Evolutionary conservation across 257 asterid species (phyloP).

Genomic region (Ophiorrhiza pumila): DNA sequence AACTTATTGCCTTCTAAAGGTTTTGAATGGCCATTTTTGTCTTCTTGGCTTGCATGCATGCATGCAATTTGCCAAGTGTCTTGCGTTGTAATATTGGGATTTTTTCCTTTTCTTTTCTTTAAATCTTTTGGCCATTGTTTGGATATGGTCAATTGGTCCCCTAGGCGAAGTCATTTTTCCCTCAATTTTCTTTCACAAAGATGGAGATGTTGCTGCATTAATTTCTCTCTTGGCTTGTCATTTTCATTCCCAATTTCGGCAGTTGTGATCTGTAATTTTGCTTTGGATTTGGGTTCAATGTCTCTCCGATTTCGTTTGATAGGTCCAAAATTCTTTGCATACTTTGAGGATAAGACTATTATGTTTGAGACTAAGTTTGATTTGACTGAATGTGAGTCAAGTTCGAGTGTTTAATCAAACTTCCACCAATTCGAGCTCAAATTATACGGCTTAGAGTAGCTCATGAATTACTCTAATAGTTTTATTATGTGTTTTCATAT

Average conservation of each 20-base stretch:
- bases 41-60: neutral
- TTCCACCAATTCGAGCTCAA: too few species aligned
- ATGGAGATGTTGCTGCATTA: neutral
- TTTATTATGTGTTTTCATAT: too few species aligned
- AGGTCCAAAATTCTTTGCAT: neutral
- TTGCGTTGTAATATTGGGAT: neutral
- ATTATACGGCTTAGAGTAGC: too few species aligned
- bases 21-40: constrained; percentile 4
- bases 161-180: neutral
- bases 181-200: neutral
- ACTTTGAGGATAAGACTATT: too few species aligned
- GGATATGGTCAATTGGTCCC: neutral
- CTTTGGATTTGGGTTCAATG: neutral
- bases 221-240: neutral
- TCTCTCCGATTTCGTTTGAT: neutral
- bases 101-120: neutral
- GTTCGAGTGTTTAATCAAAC: too few species aligned
- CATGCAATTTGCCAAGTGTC: constrained; percentile 3
- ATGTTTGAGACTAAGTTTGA: too few species aligned
- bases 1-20: neutral
- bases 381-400: too few species aligned
- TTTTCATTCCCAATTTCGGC: neutral
- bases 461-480: too few species aligned
- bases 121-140: neutral
- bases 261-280: neutral